A percentile compares a stretch with the other conserved stretches of the same genome.
These are phyloP conservation scores for Colletotrichum orchidophilum DNA, from an alignment of 2,329 filamentous ascomycete genomes.

Conservation along the genomic window DNA sequence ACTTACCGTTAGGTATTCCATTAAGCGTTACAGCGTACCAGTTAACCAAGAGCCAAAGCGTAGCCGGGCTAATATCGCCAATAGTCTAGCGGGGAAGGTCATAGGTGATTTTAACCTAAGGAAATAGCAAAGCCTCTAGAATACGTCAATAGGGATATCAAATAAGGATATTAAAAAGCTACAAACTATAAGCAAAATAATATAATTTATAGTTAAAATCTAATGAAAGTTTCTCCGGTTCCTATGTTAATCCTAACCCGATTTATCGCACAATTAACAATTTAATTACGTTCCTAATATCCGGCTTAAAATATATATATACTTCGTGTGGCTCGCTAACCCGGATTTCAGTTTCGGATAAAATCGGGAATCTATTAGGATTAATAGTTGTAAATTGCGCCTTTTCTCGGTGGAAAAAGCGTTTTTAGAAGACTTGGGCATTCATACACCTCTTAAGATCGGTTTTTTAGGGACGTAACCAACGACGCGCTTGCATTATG, in stretches of 20 bases:
- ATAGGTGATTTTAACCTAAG: background rate
- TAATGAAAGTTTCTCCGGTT: background rate
- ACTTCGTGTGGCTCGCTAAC: background rate
- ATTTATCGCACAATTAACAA: background rate
- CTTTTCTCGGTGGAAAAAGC: background rate
- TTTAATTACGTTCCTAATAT: background rate
- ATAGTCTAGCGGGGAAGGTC: constrained; percentile 9
- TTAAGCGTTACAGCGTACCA: constrained; percentile 37
- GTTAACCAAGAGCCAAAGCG: constrained; percentile 37
- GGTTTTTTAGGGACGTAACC: background rate
- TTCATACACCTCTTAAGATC: background rate
- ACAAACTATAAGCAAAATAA: background rate
- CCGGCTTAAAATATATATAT: background rate
- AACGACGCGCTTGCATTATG: background rate
- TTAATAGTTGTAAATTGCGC: background rate
- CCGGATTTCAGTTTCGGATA: constrained; percentile 6
- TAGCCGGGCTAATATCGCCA: constrained; percentile 29
- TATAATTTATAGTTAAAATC: background rate
- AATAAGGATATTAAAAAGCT: background rate
- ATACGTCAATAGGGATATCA: background rate
- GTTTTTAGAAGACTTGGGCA: background rate
- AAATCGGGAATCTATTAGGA: background rate
- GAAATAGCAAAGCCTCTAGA: constrained; percentile 4
- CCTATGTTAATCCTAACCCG: background rate
- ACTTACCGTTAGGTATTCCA: constrained; percentile 36